Percentiles rank a stretch among this genome's conserved stretches.
Evolutionary conservation across 2,329 filamentous ascomycete species (phyloP).

Genomic region (Fusarium vanettenii): DNA sequence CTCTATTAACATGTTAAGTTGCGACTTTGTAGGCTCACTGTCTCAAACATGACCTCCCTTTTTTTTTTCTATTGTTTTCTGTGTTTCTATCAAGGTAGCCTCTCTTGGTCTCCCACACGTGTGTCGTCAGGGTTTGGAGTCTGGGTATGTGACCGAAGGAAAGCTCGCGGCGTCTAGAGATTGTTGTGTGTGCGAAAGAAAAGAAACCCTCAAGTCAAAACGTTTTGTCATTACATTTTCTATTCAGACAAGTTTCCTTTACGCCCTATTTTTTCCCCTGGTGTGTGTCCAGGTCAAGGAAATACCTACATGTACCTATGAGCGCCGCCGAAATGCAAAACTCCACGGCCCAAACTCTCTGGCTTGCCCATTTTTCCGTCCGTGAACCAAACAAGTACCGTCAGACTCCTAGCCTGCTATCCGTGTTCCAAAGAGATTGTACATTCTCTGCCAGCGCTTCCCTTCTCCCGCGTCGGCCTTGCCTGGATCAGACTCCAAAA

Average conservation of each 20-base stretch:
- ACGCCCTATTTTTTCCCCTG: neutral
- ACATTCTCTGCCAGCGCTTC: conserved; percentile 70
- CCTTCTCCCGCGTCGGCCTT: conserved; percentile 59
- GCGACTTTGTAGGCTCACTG: conserved; percentile 5
- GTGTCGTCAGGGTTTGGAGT: conserved; percentile 31
- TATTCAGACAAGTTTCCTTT: conserved; percentile 5
- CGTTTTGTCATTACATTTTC: conserved; percentile 9
- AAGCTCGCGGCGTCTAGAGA: conserved; percentile 28
- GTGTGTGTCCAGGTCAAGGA: neutral
- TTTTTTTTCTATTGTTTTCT: conserved; percentile 22
- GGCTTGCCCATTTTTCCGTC: neutral
- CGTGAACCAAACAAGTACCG: neutral
- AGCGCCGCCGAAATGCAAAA: neutral
- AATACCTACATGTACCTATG: neutral
- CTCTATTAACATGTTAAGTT: conserved; percentile 7
- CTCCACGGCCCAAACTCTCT: neutral
- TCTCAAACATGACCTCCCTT: conserved; percentile 6
- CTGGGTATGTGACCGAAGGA: conserved; percentile 37
- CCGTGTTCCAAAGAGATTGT: conserved; percentile 73
- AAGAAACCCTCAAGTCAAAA: conserved; percentile 4
- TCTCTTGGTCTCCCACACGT: conserved; percentile 12
- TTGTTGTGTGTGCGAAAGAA: conserved; percentile 4
- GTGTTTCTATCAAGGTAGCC: conserved; percentile 18
- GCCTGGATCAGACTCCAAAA: conserved; percentile 52
- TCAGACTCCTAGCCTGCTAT: conserved; percentile 52